Evolutionary conservation across 75 land plant genomes (phyloP).

Genomic region (Selaginella moellendorffii): DNA sequence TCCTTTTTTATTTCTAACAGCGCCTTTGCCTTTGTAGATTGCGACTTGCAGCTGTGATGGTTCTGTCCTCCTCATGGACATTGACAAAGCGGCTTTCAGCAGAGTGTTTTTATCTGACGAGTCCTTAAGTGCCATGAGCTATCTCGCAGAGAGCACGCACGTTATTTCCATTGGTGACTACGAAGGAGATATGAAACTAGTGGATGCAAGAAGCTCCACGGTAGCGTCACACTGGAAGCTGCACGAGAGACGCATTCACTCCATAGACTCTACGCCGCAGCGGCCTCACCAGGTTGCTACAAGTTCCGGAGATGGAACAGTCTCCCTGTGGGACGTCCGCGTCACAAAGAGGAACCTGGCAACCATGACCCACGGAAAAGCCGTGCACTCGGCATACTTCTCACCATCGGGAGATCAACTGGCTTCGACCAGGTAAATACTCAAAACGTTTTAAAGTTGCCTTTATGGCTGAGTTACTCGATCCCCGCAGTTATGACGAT

Average conservation of each 20-base stretch:
- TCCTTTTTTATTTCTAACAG: too few species aligned
- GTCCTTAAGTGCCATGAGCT: slow-evolving; percentile 37
- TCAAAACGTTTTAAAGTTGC: background rate
- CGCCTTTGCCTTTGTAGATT: slow-evolving; percentile 43
- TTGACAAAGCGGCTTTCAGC: slow-evolving; percentile 48
- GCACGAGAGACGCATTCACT: slow-evolving; percentile 45
- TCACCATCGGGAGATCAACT: slow-evolving; percentile 60
- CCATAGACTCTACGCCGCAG: slow-evolving; percentile 40
- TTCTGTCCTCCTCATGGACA: slow-evolving; percentile 43
- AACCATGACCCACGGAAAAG: slow-evolving; percentile 27
- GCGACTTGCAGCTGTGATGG: slow-evolving; percentile 68
- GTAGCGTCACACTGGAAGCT: slow-evolving; percentile 14
- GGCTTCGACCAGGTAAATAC: slow-evolving; percentile 44
- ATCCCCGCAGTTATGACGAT: slow-evolving; percentile 41
- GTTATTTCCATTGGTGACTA: slow-evolving; percentile 41
- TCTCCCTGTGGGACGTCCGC: slow-evolving; percentile 74
- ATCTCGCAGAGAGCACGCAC: slow-evolving; percentile 12
- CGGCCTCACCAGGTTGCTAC: slow-evolving; percentile 45
- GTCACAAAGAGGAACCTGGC: slow-evolving; percentile 16
- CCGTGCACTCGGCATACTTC: slow-evolving; percentile 72
- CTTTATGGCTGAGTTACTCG: background rate
- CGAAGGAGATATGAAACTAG: slow-evolving; percentile 30
- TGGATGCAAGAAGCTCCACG: slow-evolving; percentile 37
- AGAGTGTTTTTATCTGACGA: slow-evolving; percentile 25
- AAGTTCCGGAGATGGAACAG: slow-evolving; percentile 53